Conservation (phyloP, 768 basidiomycete species). For the Xerocomus spinulosus region DNA sequence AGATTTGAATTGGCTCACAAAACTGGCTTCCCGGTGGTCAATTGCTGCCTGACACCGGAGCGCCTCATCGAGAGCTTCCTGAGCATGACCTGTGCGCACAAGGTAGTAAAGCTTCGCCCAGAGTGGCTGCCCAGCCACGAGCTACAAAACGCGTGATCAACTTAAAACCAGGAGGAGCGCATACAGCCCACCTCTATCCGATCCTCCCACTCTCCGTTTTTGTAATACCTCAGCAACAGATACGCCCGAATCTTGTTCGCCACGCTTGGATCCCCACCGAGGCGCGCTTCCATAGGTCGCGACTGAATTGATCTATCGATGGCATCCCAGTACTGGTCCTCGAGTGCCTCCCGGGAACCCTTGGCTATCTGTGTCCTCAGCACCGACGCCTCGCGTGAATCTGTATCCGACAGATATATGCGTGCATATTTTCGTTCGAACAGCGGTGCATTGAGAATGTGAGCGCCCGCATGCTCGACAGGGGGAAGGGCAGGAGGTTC, state of each 20-base stretch:
- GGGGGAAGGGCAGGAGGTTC: conserved; percentile 76
- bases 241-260: conserved; percentile 89
- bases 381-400: conserved; percentile 59
- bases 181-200: conserved; percentile 69
- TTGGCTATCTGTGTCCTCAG: conserved; percentile 70
- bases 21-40: conserved; percentile 75
- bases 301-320: conserved; percentile 80
- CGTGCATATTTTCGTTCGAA: conserved; percentile 81
- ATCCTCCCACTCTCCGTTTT: conserved; percentile 79
- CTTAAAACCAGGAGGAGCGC: neutral
- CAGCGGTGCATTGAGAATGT: conserved; percentile 74
- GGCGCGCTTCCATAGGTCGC: conserved; percentile 73
- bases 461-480: conserved; percentile 73
- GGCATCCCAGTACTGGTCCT: conserved; percentile 85
- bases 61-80: conserved; percentile 79
- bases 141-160: conserved; percentile 36
- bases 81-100: conserved; percentile 75
- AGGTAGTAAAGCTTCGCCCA: conserved; percentile 96
- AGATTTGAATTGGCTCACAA: conserved; percentile 75
- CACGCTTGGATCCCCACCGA: conserved; percentile 90
- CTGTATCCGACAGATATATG: conserved; percentile 62
- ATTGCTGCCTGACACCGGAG: conserved; percentile 63
- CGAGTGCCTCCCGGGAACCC: conserved; percentile 77
- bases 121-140: conserved; percentile 80
- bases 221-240: conserved; percentile 73